Evolutionary conservation across 176 grass and related monocot species (phyloP).

Genomic region (maize (Zea mays)): DNA sequence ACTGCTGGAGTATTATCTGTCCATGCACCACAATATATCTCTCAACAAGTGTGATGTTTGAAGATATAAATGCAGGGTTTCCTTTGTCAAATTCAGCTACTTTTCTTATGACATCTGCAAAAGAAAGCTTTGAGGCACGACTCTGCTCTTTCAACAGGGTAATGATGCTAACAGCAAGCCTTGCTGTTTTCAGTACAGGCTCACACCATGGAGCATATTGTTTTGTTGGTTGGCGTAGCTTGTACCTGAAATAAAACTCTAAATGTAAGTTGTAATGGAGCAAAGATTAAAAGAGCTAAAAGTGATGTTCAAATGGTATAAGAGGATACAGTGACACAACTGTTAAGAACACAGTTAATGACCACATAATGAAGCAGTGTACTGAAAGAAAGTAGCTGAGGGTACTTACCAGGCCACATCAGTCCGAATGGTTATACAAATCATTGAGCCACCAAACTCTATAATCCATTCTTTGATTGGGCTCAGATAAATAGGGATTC

Average conservation of each 20-base stretch:
- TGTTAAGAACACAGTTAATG: constrained; percentile 6
- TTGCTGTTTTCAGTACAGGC: constrained; percentile 66
- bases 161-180: constrained; percentile 55
- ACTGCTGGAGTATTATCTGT: constrained; percentile 75
- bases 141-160: constrained; percentile 66
- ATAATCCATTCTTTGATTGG: constrained; percentile 77
- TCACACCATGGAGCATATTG: constrained; percentile 73
- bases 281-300: constrained; percentile 24
- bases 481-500: constrained; percentile 63
- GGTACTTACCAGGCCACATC: constrained; percentile 61
- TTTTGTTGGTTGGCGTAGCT: constrained; percentile 61
- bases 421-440: constrained; percentile 57
- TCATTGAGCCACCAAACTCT: constrained; percentile 65
- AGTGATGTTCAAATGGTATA: background rate
- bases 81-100: constrained; percentile 50
- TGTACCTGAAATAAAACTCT: constrained; percentile 49
- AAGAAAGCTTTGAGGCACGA: constrained; percentile 62
- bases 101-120: constrained; percentile 58
- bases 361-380: constrained; percentile 19
- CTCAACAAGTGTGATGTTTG: constrained; percentile 46
- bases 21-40: constrained; percentile 75
- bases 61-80: constrained; percentile 54
- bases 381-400: background rate
- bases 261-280: constrained; percentile 24
- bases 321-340: constrained; percentile 17